phyloP scores from a whole-genome alignment of 139 green algal species.

The Chlorella sp. region DNA sequence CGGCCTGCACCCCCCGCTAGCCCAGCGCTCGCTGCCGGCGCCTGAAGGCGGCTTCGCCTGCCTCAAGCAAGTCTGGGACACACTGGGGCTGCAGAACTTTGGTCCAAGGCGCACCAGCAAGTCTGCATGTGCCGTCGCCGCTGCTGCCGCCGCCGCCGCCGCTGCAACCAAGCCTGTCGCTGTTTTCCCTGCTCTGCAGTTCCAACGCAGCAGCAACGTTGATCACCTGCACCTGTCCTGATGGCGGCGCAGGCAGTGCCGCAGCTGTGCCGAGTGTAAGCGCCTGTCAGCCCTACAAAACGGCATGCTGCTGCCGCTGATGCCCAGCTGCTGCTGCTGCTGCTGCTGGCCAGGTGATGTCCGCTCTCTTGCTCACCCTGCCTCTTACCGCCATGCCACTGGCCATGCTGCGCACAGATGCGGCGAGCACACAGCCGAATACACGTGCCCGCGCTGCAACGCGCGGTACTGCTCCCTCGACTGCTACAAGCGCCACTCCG shows the following conservation, averaged over 20 bases:
- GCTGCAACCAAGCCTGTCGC: not conserved
- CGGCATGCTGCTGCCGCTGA: not conserved
- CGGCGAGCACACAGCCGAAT: conserved; percentile 57
- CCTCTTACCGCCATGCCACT: not conserved
- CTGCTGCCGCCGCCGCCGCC: no score
- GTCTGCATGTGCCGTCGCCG: no score
- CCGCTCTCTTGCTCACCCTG: not conserved
- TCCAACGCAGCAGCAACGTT: no score
- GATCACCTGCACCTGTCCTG: no score
- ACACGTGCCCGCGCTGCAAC: conserved; percentile 86
- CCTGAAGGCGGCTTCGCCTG: no score
- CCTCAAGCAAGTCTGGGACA: no score
- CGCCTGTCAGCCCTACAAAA: not conserved
- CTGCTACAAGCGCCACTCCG: conserved; percentile 81
- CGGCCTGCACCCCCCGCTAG: no score
- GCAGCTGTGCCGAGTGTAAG: conserved; percentile 20
- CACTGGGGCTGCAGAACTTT: no score
- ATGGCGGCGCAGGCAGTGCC: not conserved
- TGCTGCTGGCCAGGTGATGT: not conserved
- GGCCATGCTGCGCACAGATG: conserved; percentile 64
- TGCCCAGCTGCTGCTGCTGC: not conserved
- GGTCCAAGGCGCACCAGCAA: no score
- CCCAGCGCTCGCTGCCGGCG: no score
- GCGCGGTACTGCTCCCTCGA: conserved; percentile 77
- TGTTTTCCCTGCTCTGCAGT: not conserved